A percentile compares a stretch with the other conserved stretches of the same genome.
phyloP scores from a whole-genome alignment of 768 basidiomycete genomes.

The Cubamyces sp. region DNA sequence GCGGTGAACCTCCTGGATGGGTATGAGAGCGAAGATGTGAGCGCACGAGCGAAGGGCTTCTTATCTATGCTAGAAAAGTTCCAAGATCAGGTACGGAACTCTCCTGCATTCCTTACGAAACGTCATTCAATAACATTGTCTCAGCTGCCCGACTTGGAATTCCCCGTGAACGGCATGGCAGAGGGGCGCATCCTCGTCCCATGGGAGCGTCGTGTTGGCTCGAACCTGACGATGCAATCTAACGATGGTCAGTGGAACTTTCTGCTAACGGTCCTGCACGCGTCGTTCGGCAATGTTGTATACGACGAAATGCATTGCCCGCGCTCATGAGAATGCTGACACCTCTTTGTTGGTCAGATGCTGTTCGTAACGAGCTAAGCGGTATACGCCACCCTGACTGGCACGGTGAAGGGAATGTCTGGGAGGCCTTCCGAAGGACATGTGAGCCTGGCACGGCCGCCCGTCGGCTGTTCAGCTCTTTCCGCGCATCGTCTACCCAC shows the following conservation, averaged over 20 bases:
- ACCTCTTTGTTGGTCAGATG: slow-evolving; percentile 39
- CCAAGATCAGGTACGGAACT: slow-evolving; percentile 52
- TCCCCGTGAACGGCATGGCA: slow-evolving; percentile 91
- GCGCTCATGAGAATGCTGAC: neutral
- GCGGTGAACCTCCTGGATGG: slow-evolving; percentile 61
- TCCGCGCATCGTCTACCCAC: slow-evolving; percentile 53
- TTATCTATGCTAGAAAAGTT: slow-evolving; percentile 75
- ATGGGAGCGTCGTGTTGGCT: slow-evolving; percentile 81
- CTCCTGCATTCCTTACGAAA: neutral
- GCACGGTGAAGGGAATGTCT: slow-evolving; percentile 81
- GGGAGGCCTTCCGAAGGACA: slow-evolving; percentile 95
- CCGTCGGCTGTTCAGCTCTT: slow-evolving; percentile 80
- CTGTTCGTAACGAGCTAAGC: slow-evolving; percentile 41
- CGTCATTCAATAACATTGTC: slow-evolving; percentile 6
- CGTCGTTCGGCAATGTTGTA: too few species aligned
- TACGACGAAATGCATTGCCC: too few species aligned
- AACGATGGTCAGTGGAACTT: slow-evolving; percentile 16
- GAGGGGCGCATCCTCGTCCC: slow-evolving; percentile 93
- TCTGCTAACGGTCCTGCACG: neutral
- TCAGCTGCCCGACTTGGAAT: slow-evolving; percentile 92
- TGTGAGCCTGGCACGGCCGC: slow-evolving; percentile 81
- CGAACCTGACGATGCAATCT: slow-evolving; percentile 62
- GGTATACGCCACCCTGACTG: slow-evolving; percentile 78
- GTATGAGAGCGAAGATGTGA: slow-evolving; percentile 67
- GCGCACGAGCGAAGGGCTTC: slow-evolving; percentile 80